Conservation (phyloP, 768 basidiomycete genomes). For the Amanita fuliginea region DNA sequence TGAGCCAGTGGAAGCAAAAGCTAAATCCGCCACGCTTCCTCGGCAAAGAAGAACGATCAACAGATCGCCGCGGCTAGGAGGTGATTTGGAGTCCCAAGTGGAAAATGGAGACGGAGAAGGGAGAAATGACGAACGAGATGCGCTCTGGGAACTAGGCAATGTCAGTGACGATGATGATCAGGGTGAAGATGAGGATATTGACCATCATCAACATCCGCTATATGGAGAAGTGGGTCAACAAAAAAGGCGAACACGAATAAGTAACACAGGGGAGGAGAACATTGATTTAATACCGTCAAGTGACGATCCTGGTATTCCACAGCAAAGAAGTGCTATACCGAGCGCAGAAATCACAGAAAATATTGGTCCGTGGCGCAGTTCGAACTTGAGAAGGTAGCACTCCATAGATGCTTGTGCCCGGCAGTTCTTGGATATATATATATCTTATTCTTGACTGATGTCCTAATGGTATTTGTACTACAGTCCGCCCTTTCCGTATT, state of each 20-base stretch:
- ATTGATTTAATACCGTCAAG: constrained; percentile 28
- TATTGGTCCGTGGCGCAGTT: neutral
- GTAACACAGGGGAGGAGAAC: constrained; percentile 27
- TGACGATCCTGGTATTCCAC: constrained; percentile 15
- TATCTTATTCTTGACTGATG: neutral
- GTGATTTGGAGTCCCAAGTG: constrained; percentile 12
- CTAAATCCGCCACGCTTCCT: constrained; percentile 22
- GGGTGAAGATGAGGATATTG: constrained; percentile 32
- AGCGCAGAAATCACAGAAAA: neutral
- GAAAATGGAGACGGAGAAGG: constrained; percentile 27
- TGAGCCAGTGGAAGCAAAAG: constrained; percentile 31
- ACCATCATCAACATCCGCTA: constrained; percentile 31
- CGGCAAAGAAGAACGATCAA: constrained; percentile 13
- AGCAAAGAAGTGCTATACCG: neutral
- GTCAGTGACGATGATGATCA: constrained; percentile 54
- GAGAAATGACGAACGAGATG: constrained; percentile 27
- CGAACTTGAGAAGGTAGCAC: neutral
- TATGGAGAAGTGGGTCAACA: constrained; percentile 5
- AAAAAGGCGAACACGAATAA: constrained; percentile 7
- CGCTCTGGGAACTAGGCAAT: constrained; percentile 66
- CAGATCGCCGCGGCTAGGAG: neutral
- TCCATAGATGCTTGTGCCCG: neutral
- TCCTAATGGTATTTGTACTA: constrained; percentile 1
- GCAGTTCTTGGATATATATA: neutral
- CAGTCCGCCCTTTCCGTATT: neutral